A percentile compares a stretch with the other conserved stretches of the same genome.
phyloP scores from a whole-genome alignment of 495 filamentous ascomycete species.

The Penicillium psychrofluorescens region DNA sequence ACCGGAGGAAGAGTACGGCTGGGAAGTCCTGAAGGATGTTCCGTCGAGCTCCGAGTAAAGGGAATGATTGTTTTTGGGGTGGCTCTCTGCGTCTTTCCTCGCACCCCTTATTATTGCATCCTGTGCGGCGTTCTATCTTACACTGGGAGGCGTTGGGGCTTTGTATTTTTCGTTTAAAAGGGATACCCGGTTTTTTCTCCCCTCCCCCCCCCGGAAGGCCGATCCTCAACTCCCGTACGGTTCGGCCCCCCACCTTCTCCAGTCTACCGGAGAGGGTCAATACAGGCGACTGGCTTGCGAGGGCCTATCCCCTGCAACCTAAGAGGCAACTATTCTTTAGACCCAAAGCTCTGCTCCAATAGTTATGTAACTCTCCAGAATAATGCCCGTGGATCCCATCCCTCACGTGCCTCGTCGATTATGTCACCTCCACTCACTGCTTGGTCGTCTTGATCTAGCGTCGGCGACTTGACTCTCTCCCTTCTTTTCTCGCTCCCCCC shows the following conservation, averaged over 20 bases:
- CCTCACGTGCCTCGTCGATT: constrained; percentile 2
- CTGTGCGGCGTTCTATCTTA: background rate
- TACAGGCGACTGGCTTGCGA: background rate
- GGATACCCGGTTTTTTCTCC: too few species aligned
- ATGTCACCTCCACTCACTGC: background rate
- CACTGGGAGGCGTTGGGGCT: background rate
- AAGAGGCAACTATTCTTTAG: background rate
- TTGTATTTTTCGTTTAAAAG: background rate
- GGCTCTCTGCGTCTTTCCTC: too few species aligned
- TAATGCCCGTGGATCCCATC: too few species aligned
- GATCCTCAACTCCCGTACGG: too few species aligned
- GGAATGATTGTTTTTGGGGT: background rate
- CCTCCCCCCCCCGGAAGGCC: too few species aligned
- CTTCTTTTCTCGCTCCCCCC: background rate
- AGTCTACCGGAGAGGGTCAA: too few species aligned
- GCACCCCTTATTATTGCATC: background rate
- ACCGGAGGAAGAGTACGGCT: constrained; percentile 46
- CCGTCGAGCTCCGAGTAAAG: constrained; percentile 28
- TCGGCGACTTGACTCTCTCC: background rate
- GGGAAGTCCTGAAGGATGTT: constrained; percentile 43
- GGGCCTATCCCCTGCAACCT: background rate
- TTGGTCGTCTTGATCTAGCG: background rate
- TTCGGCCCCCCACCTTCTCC: too few species aligned
- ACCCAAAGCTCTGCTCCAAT: too few species aligned
- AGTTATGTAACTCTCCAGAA: too few species aligned